Evolutionary conservation across 345 rosid species (phyloP), one percentile per base, ranked within the genome.

Genomic region (Arabis hirsuta): DNA sequence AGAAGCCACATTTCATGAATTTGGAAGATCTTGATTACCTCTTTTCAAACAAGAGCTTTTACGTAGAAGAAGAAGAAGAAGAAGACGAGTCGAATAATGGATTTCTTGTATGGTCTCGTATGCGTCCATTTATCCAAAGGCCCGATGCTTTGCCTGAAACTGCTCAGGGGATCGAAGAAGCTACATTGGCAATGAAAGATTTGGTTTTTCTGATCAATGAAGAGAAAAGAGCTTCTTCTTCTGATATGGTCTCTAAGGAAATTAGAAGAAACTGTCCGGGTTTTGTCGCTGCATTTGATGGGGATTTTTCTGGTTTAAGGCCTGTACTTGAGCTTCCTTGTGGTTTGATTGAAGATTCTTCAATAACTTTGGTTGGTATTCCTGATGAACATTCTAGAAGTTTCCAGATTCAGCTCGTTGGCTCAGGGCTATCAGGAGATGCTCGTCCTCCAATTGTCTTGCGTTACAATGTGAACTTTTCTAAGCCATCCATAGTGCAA

Each of bases 81-180:
- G 71, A 62, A 27, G 81, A 80, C 43, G 85, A 81, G 38, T 71
- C 79, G 9, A 85, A 67, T 62, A 85, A 69, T 62, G 55, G 79
- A 19, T 80, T 93, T 38, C 86, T 83, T 72, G 85, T 74, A n/a
- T 90, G 97, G 98, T 67, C 74, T 74, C 84, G 61, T 45, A 77
- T 93, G 90, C 90, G 78, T 51, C 46, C 54, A 36, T 73, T 93
- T 19, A 62, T 93, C 43, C 85, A 96, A 29, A 80, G 97, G 72
- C 85, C 90, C 0, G 91, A 90, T 83, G 85, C 94, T 65, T 81
- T 93, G 80, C 82, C 90, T 26, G 94, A 83, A 71, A 87, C 90
- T 11, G 84, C 81, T 60, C 95, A 80, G 73, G 98, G 98, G 78
- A 58, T 93, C 43, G 79, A 81, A 71, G 98, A 90, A 79, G 97